Conservation (phyloP, 805 yeast genomes). For the Candida taoyuanica region DNA sequence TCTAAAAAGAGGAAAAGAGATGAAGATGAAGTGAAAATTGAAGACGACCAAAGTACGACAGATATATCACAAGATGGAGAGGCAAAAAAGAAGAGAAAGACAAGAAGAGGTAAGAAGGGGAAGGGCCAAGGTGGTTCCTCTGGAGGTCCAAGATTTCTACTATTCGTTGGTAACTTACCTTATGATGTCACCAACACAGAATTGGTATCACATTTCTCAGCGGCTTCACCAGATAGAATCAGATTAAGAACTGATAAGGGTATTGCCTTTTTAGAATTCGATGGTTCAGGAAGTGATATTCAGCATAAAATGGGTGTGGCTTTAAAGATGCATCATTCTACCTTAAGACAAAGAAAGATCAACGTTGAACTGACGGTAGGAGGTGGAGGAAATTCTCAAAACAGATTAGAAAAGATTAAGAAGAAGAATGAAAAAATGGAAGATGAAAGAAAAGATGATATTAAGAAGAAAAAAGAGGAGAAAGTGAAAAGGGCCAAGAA, state of each 20-base stretch:
- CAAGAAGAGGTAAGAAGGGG: slow-evolving; percentile 75
- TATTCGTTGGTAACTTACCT: slow-evolving; percentile 90
- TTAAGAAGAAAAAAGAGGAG: slow-evolving; percentile 42
- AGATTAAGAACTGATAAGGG: slow-evolving; percentile 84
- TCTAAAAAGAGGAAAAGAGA: slow-evolving; percentile 25
- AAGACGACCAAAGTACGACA: slow-evolving; percentile 16
- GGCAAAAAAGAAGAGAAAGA: slow-evolving; percentile 59
- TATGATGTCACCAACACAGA: slow-evolving; percentile 61
- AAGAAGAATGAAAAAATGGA: slow-evolving; percentile 73
- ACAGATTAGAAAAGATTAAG: slow-evolving; percentile 63
- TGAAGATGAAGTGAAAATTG: slow-evolving; percentile 22
- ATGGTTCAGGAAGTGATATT: slow-evolving; percentile 49
- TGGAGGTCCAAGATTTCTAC: slow-evolving; percentile 61
- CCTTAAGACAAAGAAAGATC: slow-evolving; percentile 66
- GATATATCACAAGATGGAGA: slow-evolving; percentile 29
- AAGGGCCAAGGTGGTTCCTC: slow-evolving; percentile 34
- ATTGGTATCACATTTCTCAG: slow-evolving; percentile 66
- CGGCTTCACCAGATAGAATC: slow-evolving; percentile 65
- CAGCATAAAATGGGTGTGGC: slow-evolving; percentile 82
- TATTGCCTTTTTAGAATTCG: slow-evolving; percentile 87
- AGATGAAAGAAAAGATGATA: slow-evolving; percentile 61
- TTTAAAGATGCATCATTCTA: slow-evolving; percentile 74
- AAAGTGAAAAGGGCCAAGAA: slow-evolving; percentile 22
- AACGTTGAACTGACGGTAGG: slow-evolving; percentile 97
- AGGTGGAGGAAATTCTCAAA: slow-evolving; percentile 89